Base-by-base conservation (phyloP, 441 rosid genomes). In the Macaranga tanarius region DNA sequence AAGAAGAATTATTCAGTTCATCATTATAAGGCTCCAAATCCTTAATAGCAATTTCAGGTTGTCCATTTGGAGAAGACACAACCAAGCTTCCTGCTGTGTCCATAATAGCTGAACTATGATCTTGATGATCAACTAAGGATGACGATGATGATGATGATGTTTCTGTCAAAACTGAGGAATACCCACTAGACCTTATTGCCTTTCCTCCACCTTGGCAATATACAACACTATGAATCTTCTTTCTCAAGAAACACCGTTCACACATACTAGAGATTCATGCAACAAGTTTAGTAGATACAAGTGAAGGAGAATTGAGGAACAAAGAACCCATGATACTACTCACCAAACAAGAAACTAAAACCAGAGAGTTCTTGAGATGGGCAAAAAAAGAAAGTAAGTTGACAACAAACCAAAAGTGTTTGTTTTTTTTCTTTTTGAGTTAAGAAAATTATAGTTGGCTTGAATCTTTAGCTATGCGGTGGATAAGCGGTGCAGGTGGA, bases 241-340 rank as follows among this genome's bases (percentile, higher is more conserved):
- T 78, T 75, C 75, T 76, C 78, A 76, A 20, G 3, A 73, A 64
- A 70, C 79, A 76, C 75, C 73, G 56, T 20, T 77, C 79, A 60
- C 75, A 74, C 67, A 65, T 83, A 19, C 77, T 67, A 42, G 75
- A 74, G 10, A 72, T 61, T 44, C 54, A 77, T 20, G 71, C 19
- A 3, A 48, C 52, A 28, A 81, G 58, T 73, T 80, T 79, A 69
- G 70, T 76, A 13, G 83, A 74, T 22, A 84, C 48, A 55, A 80
- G 54, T 66, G 85, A 79, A 72, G 85, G 78, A 77, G 82, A 84
- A 69, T 71, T 82, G 76, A 90, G 81, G 85, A 85, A 88, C 75
- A 89, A 84, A 74, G 93, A 87, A 75, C 87, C 97, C 98, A 88
- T n/a, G n/a, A n/a, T 93, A 66, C 75, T 76, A 77, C 72, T 31